Evolutionary conservation across 768 basidiomycete species (phyloP).

Genomic region (Termitomyces heimii): DNA sequence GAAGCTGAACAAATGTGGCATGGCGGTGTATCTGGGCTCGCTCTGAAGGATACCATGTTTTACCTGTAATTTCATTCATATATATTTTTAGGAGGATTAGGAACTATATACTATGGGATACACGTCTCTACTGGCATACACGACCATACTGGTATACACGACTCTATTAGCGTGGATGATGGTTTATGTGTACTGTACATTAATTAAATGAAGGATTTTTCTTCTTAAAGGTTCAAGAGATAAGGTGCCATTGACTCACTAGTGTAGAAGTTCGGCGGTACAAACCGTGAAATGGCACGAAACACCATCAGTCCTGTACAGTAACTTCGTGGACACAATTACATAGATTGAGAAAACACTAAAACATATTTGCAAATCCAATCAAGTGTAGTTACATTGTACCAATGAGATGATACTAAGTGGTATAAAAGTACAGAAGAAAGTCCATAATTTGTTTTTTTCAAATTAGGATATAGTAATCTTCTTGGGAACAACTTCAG

Average conservation of each 20-base stretch:
- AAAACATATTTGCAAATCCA: background rate
- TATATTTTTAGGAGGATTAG: background rate
- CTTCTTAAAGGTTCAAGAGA: background rate
- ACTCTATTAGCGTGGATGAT: background rate
- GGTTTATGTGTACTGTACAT: background rate
- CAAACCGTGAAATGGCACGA: too few relatives aligned
- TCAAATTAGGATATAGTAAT: background rate
- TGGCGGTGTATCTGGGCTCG: background rate
- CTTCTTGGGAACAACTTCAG: background rate
- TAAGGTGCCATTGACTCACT: background rate
- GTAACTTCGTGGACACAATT: background rate
- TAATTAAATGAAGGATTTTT: background rate
- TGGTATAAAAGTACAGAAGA: background rate
- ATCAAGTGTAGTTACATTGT: background rate
- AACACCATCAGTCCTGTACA: background rate
- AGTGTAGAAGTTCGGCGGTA: background rate
- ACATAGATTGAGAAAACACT: background rate
- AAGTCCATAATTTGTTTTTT: background rate
- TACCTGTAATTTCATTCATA: background rate
- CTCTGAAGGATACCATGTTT: slow-evolving; percentile 1
- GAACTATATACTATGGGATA: background rate
- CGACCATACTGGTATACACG: background rate
- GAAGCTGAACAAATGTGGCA: slow-evolving; percentile 39
- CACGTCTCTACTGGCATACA: background rate
- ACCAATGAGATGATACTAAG: background rate